Base-by-base conservation (phyloP, 202 grass and related monocot species). In the Zizania palustris region DNA sequence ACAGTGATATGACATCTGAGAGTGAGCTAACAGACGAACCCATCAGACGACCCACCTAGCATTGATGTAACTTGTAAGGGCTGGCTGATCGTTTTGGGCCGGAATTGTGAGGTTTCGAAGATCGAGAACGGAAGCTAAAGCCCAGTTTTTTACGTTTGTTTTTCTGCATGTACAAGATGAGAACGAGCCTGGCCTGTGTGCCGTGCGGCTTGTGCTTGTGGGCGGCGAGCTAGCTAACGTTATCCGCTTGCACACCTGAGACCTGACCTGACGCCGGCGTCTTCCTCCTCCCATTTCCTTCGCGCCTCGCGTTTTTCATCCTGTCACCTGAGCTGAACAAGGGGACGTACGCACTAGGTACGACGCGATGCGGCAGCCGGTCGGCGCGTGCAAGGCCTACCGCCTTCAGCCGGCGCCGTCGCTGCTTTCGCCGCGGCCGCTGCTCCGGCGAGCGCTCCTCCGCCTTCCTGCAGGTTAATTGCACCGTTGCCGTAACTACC, bases 171-270 rank as follows among this genome's bases (percentile, higher is more conserved):
- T 2, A 28, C 28, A 28, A 28, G 28, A 28, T 2, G 28, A 28
- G 28, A 28, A 28, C 28, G 3, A 10, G 28, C 28, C 28, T 2
- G 28, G 28, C 28, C 28, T 28, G 28, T 28, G 28, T 28, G 28
- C 28, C 28, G 28, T 28, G 28, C 28, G 28, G 28, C 28, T 28
- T 28, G 28, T 28, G 28, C 28, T 28, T 28, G 28, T 28, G 2
- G 15, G 6, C 14, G 38, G 28, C 2, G 28, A 68, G 1, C 35
- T 34, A 60, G 43, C 4, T 35, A 78, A 74, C 75, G 62, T 73
- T 85, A 85, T 85, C 83, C 19, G 42, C 50, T 60, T 66, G 51
- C 38, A 22, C 28, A 28, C 28, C 28, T 28, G 28, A 28, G 28
- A 28, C 28, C 28, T 28, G 28, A 28, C 28, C 73, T 11, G 39